Conservation (phyloP, 2,329 filamentous ascomycete genomes). For the Didymella arachidicola region DNA sequence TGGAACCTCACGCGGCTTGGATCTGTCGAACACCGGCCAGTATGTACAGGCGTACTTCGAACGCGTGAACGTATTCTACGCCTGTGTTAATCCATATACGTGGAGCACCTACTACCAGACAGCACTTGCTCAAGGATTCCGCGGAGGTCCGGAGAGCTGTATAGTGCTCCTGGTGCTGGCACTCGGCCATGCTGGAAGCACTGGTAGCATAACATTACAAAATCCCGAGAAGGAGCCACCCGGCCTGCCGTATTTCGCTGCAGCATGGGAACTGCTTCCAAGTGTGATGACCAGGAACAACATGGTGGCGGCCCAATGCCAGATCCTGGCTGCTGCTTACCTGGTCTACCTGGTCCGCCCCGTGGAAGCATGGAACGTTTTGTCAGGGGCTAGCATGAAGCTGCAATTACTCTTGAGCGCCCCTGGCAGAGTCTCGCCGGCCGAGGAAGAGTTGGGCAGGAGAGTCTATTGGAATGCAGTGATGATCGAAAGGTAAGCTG, state of each 20-base stretch:
- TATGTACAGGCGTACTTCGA: constrained; percentile 84
- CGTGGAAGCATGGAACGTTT: constrained; percentile 81
- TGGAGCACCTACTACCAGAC: constrained; percentile 79
- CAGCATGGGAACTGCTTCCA: constrained; percentile 79
- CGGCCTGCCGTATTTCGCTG: constrained; percentile 79
- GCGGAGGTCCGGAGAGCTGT: constrained; percentile 81
- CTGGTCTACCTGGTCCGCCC: constrained; percentile 83
- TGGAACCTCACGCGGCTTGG: constrained; percentile 67
- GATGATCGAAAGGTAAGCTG: constrained; percentile 70
- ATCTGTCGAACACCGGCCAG: constrained; percentile 75
- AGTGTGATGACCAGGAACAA: constrained; percentile 82
- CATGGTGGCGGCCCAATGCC: constrained; percentile 79
- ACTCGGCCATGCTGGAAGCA: constrained; percentile 76
- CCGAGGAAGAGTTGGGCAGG: constrained; percentile 76
- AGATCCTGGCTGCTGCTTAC: constrained; percentile 81
- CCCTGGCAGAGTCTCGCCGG: constrained; percentile 72
- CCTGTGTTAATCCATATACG: constrained; percentile 82
- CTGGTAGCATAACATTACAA: constrained; percentile 77
- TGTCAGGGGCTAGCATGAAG: constrained; percentile 83
- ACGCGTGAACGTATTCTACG: constrained; percentile 84
- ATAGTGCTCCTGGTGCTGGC: constrained; percentile 81
- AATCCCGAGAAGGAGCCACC: constrained; percentile 74
- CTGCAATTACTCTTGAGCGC: constrained; percentile 79
- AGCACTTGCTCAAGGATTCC: constrained; percentile 77
- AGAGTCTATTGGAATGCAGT: constrained; percentile 86